Evolutionary conservation across 1,284 basidiomycete species (phyloP).

Genomic region (Laetiporus sulphureus): DNA sequence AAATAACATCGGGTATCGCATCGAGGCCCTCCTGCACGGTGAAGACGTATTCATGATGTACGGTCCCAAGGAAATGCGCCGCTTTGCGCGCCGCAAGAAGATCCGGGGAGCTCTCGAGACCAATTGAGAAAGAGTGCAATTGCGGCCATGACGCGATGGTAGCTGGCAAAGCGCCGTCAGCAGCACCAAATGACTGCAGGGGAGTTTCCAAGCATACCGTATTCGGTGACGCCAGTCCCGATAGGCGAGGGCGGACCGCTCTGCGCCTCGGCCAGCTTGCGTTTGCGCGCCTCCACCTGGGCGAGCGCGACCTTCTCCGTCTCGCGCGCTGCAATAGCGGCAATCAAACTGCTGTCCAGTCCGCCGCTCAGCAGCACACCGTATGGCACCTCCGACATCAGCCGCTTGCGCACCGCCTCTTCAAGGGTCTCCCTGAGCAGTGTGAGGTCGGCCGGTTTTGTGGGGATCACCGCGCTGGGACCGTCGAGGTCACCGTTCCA

Average conservation of each 20-base stretch:
- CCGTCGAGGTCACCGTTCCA: constrained; percentile 71
- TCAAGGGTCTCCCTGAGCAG: constrained; percentile 81
- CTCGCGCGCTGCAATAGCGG: constrained; percentile 93
- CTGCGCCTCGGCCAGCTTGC: constrained; percentile 42
- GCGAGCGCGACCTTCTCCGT: constrained; percentile 88
- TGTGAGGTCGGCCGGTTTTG: constrained; percentile 62
- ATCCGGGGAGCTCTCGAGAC: constrained; percentile 94
- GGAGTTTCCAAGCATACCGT: constrained; percentile 34
- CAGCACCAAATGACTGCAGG: background rate
- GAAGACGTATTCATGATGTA: constrained; percentile 98
- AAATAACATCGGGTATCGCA: constrained; percentile 96
- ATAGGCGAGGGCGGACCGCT: constrained; percentile 56
- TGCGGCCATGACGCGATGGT: constrained; percentile 91
- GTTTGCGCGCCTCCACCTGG: constrained; percentile 67
- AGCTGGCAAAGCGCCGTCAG: constrained; percentile 31
- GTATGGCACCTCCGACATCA: constrained; percentile 99
- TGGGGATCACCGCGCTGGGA: constrained; percentile 50
- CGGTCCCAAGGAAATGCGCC: constrained; percentile 89
- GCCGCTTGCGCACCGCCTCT: constrained; percentile 87
- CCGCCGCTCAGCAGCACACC: constrained; percentile 96
- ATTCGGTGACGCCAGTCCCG: constrained; percentile 38
- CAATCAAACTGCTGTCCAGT: constrained; percentile 94
- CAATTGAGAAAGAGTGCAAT: constrained; percentile 97
- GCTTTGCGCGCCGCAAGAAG: constrained; percentile 92
- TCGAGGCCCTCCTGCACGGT: constrained; percentile 98